Evolutionary conservation across 768 basidiomycete species (phyloP).

Genomic region (Pleurotus pulmonarius): DNA sequence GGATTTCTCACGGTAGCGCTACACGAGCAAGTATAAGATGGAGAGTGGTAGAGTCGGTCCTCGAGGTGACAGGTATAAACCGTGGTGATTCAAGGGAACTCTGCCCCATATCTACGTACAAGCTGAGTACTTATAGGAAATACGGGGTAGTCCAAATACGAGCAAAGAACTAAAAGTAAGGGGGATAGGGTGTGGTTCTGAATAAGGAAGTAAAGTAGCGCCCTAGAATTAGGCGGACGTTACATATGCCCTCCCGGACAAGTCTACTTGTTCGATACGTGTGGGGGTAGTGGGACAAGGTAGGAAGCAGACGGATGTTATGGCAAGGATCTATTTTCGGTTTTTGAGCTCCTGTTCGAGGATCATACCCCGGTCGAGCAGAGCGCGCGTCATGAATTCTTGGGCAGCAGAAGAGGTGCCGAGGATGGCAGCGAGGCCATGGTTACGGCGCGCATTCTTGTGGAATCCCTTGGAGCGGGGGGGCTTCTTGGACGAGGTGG

Average conservation of each 20-base stretch:
- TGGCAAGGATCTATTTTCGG: not conserved
- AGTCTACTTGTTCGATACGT: not conserved
- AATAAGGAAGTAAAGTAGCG: too few relatives aligned
- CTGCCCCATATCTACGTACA: not conserved
- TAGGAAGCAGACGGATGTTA: not conserved
- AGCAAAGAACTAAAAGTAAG: not conserved
- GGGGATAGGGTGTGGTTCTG: not conserved
- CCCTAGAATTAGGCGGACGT: too few relatives aligned
- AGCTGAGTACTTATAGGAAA: not conserved
- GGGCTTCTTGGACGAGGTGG: not conserved
- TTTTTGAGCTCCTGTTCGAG: not conserved
- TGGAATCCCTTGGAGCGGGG: not conserved
- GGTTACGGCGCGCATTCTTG: not conserved
- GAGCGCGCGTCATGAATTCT: not conserved
- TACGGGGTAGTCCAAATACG: not conserved
- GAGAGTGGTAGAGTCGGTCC: not conserved
- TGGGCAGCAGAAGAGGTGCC: not conserved
- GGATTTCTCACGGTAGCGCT: not conserved
- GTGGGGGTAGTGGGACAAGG: not conserved
- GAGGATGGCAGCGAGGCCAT: not conserved
- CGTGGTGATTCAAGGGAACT: not conserved
- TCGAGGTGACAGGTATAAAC: not conserved
- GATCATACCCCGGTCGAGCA: not conserved
- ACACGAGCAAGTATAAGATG: not conserved
- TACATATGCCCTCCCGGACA: not conserved